Conservation (phyloP, 305 asterid genomes). For the Ajuga reptans region DNA sequence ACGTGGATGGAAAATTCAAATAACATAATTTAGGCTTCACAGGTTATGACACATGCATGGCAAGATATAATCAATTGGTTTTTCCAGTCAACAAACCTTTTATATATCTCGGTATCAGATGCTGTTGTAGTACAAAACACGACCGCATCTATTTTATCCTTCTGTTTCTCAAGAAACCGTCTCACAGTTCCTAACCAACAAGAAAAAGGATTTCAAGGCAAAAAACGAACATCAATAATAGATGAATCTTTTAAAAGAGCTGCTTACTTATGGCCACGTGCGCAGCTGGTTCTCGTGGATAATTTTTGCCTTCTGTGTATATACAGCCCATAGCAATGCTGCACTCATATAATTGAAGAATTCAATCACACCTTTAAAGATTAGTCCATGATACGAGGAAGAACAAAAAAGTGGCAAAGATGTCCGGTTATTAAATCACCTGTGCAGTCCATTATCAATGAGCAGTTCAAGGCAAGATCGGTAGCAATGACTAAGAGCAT, state of each 20-base stretch:
- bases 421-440: conserved; percentile 39
- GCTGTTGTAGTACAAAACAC: conserved; percentile 69
- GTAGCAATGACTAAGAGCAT: conserved; percentile 89
- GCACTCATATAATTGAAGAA: conserved; percentile 28
- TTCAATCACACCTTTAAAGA: conserved; percentile 20
- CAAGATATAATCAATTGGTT: neutral
- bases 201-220: conserved; percentile 13
- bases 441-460: conserved; percentile 64
- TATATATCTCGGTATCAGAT: conserved; percentile 79
- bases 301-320: conserved; percentile 71
- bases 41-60: conserved; percentile 2
- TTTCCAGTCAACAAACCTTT: conserved; percentile 43
- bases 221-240: conserved; percentile 15
- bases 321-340: conserved; percentile 82
- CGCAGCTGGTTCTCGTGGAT: conserved; percentile 93
- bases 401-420: conserved; percentile 12
- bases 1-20: conserved; percentile 3
- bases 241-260: neutral
- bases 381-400: conserved; percentile 13
- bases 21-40: neutral
- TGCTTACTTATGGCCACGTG: conserved; percentile 86
- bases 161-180: conserved; percentile 82
- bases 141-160: conserved; percentile 58
- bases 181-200: conserved; percentile 69
- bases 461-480: conserved; percentile 88